phyloP scores from a whole-genome alignment of 441 rosid genomes.

The Cnidoscolus chayamansa region DNA sequence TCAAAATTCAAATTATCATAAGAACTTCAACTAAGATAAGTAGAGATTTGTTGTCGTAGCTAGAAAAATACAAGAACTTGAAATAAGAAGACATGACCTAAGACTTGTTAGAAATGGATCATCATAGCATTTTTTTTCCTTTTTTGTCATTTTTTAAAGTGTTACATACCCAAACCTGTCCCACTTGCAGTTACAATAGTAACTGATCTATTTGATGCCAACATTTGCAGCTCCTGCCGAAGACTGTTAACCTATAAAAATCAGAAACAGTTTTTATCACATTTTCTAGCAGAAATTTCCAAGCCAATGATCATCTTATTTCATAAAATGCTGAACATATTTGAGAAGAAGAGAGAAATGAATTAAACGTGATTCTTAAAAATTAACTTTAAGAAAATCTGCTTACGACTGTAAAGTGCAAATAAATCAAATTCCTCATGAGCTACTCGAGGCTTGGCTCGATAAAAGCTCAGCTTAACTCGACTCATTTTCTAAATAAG shows the following conservation, averaged over 20 bases:
- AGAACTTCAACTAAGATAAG: not conserved
- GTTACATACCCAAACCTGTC: slow-evolving; percentile 42
- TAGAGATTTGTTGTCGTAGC: not conserved
- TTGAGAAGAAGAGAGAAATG: slow-evolving; percentile 1
- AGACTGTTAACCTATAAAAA: slow-evolving; percentile 65
- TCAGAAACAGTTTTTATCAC: slow-evolving; percentile 13
- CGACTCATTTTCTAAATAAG: too few species aligned
- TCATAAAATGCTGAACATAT: slow-evolving; percentile 1
- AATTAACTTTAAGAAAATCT: slow-evolving; percentile 5
- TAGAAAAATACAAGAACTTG: not conserved
- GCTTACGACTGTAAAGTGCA: too few species aligned
- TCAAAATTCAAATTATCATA: not conserved
- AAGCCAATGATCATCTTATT: slow-evolving; percentile 1
- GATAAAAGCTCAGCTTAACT: too few species aligned
- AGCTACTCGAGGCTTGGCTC: too few species aligned
- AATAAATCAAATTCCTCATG: too few species aligned
- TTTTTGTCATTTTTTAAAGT: not conserved
- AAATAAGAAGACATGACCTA: not conserved
- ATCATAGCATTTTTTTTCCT: not conserved
- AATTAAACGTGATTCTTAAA: not conserved
- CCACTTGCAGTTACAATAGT: slow-evolving; percentile 69
- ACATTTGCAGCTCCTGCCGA: slow-evolving; percentile 56
- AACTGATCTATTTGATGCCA: slow-evolving; percentile 57
- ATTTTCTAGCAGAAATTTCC: slow-evolving; percentile 13
- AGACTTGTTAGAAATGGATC: not conserved